phyloP scores from a whole-genome alignment of 352 stramenopile species.

The Nothophytophthora sp. region DNA sequence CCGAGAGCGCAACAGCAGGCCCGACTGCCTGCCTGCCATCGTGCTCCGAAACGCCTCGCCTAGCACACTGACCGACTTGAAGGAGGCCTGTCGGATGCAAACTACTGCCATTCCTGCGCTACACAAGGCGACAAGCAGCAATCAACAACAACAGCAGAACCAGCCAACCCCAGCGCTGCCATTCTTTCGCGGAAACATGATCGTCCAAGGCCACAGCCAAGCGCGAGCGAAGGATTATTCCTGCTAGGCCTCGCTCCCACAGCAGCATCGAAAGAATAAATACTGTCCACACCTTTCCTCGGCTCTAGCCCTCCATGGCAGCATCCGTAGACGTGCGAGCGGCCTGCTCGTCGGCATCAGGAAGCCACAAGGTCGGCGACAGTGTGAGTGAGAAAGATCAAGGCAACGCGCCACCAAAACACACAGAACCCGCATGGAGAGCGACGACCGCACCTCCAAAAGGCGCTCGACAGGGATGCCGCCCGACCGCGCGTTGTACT shows the following conservation, averaged over 20 bases:
- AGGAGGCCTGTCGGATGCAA: conserved; percentile 26
- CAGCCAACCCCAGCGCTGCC: conserved; percentile 43
- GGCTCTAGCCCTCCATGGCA: conserved; percentile 36
- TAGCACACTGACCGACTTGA: conserved; percentile 26
- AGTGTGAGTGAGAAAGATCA: neutral
- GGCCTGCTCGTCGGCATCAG: too few species aligned
- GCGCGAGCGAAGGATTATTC: conserved; percentile 41
- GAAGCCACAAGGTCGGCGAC: too few species aligned
- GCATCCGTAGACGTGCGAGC: conserved; percentile 33
- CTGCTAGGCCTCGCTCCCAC: conserved; percentile 21
- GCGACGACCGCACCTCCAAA: conserved; percentile 56
- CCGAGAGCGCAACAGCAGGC: conserved; percentile 6
- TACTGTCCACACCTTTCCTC: conserved; percentile 10
- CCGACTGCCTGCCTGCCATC: conserved; percentile 24
- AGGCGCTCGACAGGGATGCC: conserved; percentile 67
- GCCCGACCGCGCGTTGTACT: conserved; percentile 65
- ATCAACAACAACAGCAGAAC: conserved; percentile 25
- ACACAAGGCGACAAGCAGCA: conserved; percentile 16
- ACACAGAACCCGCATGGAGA: too few species aligned
- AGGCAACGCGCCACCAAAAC: neutral
- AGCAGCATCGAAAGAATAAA: conserved; percentile 20
- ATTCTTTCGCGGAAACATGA: conserved; percentile 76
- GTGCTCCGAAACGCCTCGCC: conserved; percentile 3
- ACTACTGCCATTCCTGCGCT: conserved; percentile 5
- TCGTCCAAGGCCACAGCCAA: conserved; percentile 55